Evolutionary conservation across 2,329 filamentous ascomycete species (phyloP).

Genomic region (Madurella mycetomatis): DNA sequence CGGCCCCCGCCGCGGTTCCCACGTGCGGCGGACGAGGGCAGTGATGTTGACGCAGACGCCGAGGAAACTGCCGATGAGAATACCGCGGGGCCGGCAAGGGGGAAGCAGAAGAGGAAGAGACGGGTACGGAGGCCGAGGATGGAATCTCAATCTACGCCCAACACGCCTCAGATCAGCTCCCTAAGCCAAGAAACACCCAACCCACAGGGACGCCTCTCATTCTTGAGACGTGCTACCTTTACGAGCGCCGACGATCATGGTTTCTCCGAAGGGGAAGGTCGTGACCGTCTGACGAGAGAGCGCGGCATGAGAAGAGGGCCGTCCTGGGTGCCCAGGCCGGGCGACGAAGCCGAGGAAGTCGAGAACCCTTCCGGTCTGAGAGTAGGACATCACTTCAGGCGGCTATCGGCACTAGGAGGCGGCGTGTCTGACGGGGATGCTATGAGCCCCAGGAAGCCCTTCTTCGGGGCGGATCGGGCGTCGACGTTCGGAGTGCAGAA

Average conservation of each 20-base stretch:
- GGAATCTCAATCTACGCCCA: conserved; percentile 59
- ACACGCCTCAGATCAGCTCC: conserved; percentile 51
- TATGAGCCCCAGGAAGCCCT: conserved; percentile 51
- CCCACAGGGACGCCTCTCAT: conserved; percentile 43
- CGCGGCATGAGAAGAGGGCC: conserved; percentile 56
- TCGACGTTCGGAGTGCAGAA: conserved; percentile 73
- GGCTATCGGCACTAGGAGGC: conserved; percentile 61
- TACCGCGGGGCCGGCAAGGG: conserved; percentile 42
- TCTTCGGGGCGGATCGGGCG: conserved; percentile 62
- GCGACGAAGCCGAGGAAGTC: conserved; percentile 48
- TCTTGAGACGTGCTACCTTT: conserved; percentile 64
- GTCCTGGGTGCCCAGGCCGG: conserved; percentile 51
- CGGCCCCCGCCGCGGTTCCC: conserved; percentile 36
- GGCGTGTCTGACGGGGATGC: conserved; percentile 60
- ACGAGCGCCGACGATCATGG: conserved; percentile 58
- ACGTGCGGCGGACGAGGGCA: conserved; percentile 50
- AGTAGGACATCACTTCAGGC: conserved; percentile 61
- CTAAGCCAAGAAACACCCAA: conserved; percentile 39
- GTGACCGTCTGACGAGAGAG: conserved; percentile 54
- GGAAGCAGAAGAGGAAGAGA: conserved; percentile 58
- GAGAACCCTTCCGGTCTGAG: conserved; percentile 52
- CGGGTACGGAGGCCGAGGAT: conserved; percentile 52
- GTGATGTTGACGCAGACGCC: conserved; percentile 71
- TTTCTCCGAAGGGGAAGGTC: conserved; percentile 71
- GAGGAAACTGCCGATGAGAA: conserved; percentile 83